A percentile compares a stretch with the other conserved stretches of the same genome.
Evolutionary conservation across 2,329 filamentous ascomycete genomes (phyloP).

Genomic region (Phoma herbarum): DNA sequence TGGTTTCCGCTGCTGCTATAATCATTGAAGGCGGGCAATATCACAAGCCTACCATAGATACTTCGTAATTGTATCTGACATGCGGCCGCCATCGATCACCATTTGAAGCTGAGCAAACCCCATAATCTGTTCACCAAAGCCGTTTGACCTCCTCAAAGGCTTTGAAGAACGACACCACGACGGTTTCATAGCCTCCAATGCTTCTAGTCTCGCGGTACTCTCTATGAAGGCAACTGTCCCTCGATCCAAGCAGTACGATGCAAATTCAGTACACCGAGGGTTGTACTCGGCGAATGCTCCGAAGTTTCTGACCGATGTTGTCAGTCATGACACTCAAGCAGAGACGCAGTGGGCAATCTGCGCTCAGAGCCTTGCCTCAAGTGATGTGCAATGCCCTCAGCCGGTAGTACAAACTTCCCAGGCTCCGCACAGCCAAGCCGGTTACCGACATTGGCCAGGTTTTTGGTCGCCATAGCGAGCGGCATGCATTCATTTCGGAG

Average conservation of each 20-base stretch:
- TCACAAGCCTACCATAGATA: too few relatives aligned
- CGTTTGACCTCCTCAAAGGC: not conserved
- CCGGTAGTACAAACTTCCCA: not conserved
- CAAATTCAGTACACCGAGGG: not conserved
- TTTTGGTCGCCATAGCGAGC: not conserved
- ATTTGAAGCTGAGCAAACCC: not conserved
- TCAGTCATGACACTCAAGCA: not conserved
- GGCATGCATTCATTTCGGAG: not conserved
- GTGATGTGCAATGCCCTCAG: not conserved
- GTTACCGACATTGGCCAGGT: not conserved
- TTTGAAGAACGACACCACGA: not conserved
- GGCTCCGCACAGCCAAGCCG: constrained; percentile 3
- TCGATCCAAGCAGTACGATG: not conserved
- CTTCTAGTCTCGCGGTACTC: not conserved
- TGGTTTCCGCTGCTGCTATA: not conserved
- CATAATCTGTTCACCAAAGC: not conserved
- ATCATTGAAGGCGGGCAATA: not conserved
- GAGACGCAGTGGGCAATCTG: not conserved
- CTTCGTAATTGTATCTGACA: not conserved
- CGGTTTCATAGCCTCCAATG: not conserved
- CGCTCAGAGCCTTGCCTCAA: not conserved
- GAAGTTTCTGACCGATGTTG: not conserved
- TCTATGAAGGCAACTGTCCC: not conserved
- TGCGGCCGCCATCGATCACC: not conserved
- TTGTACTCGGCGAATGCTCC: not conserved